Base-by-base conservation (phyloP, 495 filamentous ascomycete genomes). In the Daldinia bambusicola region DNA sequence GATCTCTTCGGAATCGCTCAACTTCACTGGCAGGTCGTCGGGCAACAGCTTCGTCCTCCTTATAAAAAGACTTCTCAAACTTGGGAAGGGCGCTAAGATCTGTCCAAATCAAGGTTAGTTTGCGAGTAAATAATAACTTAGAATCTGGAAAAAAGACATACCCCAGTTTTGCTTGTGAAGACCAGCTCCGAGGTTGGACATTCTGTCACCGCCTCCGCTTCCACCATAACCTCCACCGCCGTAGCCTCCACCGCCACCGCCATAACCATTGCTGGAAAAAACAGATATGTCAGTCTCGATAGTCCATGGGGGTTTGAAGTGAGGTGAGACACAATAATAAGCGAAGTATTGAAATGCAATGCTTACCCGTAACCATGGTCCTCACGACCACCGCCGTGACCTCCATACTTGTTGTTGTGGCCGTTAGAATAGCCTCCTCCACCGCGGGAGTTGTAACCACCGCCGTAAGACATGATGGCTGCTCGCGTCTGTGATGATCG, bases 61-160 rank as follows among this genome's bases (percentile, higher is more conserved):
- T 96, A 86, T 99, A 99, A 85, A 99, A 99, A 30, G 92, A 93
- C 84, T 99, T 99, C 78, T 99, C 95, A 80, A 99, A 99, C 82
- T 98, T 98, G 69, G 95, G 94, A 22, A 99, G 77, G 26, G 89
- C 82, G 78, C 79, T 82, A 16, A 94, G 74, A 80, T 99, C 95
- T 95, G 75, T 48, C 41, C 26, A 53, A 55, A 68, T 76, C 72
- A 43, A 71, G 52, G 57, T 73, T 59, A 57, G 59, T 71, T 71
- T 43, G 20, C 20, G 56, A 61, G 55, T 55, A 41, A 43, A 22
- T 26, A 22, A 22, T 18, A 22, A 30, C 14, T 18, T 32, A 16
- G 18, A 36, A 12, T 55, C 34, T 50, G 26, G 52, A 48, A 69
- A 22, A 43, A 53, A 53, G n/a, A 84, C 90, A 80, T 84, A 95